Conservation (phyloP, 768 basidiomycete genomes). For the Mycena belliarum region DNA sequence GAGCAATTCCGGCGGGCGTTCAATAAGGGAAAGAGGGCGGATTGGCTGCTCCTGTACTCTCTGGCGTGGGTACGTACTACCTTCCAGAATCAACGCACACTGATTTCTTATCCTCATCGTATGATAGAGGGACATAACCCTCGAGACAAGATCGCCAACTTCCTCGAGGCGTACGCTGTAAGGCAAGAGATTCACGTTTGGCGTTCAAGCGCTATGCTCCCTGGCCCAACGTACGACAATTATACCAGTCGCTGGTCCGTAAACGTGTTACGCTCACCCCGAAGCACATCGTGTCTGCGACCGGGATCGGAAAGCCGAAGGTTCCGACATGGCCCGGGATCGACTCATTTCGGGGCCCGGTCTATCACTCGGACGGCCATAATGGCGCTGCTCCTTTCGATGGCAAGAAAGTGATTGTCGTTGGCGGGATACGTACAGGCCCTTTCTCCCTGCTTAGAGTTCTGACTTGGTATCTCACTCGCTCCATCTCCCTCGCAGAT, state of each 20-base stretch:
- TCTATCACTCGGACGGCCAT: constrained; percentile 17
- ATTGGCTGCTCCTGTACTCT: no score
- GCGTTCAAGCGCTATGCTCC: constrained; percentile 1
- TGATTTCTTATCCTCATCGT: not conserved
- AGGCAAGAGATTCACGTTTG: constrained; percentile 14
- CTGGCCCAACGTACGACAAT: not conserved
- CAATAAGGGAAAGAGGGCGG: not conserved
- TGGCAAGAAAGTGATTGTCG: constrained; percentile 13
- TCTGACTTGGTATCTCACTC: no score
- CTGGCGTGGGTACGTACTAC: no score
- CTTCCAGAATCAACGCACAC: constrained; percentile 31
- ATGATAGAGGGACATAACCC: constrained; percentile 9
- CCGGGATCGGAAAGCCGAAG: constrained; percentile 1
- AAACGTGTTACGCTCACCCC: not conserved
- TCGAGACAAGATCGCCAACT: constrained; percentile 14
- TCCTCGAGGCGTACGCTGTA: constrained; percentile 13
- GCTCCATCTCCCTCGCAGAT: no score
- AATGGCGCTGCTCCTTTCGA: constrained; percentile 15
- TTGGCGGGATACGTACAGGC: constrained; percentile 13
- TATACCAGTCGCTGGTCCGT: constrained; percentile 8
- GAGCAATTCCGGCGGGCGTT: not conserved
- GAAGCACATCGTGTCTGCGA: constrained; percentile 8
- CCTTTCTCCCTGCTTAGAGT: not conserved
- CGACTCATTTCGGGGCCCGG: constrained; percentile 1
- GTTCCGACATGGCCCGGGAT: constrained; percentile 13